Conservation (phyloP, 177 flowering plant species). For the Vitis hybrid region DNA sequence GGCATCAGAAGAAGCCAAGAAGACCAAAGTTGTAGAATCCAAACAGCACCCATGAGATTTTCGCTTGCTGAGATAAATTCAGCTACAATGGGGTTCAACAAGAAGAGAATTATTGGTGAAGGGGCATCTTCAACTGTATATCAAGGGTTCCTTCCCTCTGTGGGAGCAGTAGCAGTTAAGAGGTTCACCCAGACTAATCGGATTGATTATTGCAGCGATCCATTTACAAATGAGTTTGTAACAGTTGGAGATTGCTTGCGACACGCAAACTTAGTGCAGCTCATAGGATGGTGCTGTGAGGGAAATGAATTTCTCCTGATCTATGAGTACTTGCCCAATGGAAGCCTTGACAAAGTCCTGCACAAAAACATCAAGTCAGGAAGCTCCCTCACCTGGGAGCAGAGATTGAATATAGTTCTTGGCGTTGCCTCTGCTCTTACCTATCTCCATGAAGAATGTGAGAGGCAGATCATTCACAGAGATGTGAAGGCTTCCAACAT, state of each 20-base stretch:
- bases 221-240: slow-evolving; percentile 56
- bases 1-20: background rate
- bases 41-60: slow-evolving; percentile 37
- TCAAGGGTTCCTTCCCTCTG: slow-evolving; percentile 43
- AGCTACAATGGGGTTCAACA: slow-evolving; percentile 63
- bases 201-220: slow-evolving; percentile 22
- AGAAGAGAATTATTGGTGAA: slow-evolving; percentile 52
- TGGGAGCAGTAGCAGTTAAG: slow-evolving; percentile 62
- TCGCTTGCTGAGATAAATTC: slow-evolving; percentile 54
- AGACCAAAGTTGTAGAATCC: slow-evolving; percentile 10
- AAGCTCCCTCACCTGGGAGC: slow-evolving; percentile 40
- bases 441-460: slow-evolving; percentile 76
- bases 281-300: slow-evolving; percentile 82
- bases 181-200: slow-evolving; percentile 33
- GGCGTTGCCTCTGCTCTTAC: slow-evolving; percentile 70
- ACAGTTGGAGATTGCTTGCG: slow-evolving; percentile 57
- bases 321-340: slow-evolving; percentile 63
- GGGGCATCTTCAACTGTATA: slow-evolving; percentile 70
- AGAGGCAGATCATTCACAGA: slow-evolving; percentile 68
- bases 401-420: slow-evolving; percentile 42
- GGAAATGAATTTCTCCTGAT: slow-evolving; percentile 57
- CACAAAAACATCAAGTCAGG: slow-evolving; percentile 26
- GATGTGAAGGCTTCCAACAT: slow-evolving; percentile 76
- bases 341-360: slow-evolving; percentile 60
- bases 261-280: slow-evolving; percentile 66